These are phyloP conservation scores for Ustilago bromivora DNA, from an alignment of 1,284 basidiomycete species.

Conservation along the genomic window DNA sequence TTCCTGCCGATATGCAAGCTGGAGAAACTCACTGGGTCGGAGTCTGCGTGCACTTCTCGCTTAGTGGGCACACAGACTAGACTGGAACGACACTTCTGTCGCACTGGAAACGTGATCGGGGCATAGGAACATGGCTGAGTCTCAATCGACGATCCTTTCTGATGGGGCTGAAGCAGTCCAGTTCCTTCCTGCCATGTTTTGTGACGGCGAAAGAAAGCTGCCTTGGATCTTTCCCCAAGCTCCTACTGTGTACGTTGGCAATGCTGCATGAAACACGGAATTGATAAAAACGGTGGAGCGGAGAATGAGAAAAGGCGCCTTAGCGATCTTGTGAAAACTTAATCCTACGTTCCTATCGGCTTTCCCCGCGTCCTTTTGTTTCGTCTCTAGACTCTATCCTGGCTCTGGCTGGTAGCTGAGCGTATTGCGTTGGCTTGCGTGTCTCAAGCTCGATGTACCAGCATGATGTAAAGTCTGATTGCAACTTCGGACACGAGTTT, in stretches of 20 bases:
- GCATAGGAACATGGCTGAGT: neutral
- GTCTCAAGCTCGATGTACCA: too few relatives aligned
- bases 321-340: constrained; percentile 3
- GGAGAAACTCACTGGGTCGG: constrained; percentile 1
- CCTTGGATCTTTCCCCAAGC: neutral
- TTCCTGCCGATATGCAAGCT: neutral
- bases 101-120: too few relatives aligned
- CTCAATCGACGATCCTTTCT: too few relatives aligned
- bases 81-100: neutral
- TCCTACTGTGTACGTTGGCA: neutral
- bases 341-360: neutral
- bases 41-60: neutral
- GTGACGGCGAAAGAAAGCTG: neutral
- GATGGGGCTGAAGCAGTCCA: too few relatives aligned
- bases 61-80: neutral
- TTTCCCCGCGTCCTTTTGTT: constrained; percentile 5
- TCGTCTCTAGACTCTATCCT: neutral
- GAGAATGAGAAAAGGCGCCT: neutral
- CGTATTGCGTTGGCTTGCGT: too few relatives aligned
- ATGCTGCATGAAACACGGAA: neutral
- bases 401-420: neutral
- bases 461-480: too few relatives aligned
- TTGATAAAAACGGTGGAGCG: neutral
- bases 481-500: too few relatives aligned
- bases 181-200: too few relatives aligned